phyloP scores from a whole-genome alignment of 2,329 filamentous ascomycete genomes.

The Neoscytalidium dimidiatum region DNA sequence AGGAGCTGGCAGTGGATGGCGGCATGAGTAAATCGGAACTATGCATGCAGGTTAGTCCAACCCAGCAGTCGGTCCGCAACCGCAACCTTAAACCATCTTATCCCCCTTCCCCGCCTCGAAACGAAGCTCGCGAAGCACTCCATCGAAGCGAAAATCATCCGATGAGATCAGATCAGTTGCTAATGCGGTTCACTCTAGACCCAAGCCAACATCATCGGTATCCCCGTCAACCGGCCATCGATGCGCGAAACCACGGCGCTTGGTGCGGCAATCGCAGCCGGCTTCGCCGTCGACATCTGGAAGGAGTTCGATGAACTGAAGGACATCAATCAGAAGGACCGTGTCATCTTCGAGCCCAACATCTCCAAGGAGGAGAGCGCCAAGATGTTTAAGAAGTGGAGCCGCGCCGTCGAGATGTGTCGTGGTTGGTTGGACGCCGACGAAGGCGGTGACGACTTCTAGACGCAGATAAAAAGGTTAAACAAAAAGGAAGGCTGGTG shows the following conservation, averaged over 20 bases:
- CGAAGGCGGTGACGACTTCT: conserved; percentile 25
- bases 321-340: conserved; percentile 69
- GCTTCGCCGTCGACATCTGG: conserved; percentile 82
- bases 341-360: conserved; percentile 69
- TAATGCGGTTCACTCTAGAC: conserved; percentile 51
- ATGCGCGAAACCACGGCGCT: conserved; percentile 92
- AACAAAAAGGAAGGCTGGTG: neutral
- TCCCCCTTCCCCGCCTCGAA: neutral
- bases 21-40: conserved; percentile 87
- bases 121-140: neutral
- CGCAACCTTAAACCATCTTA: conserved; percentile 15
- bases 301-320: conserved; percentile 71
- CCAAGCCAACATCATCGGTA: conserved; percentile 82
- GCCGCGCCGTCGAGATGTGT: conserved; percentile 77
- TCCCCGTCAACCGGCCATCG: conserved; percentile 77
- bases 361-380: conserved; percentile 60
- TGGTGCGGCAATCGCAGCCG: conserved; percentile 85
- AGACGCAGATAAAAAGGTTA: neutral
- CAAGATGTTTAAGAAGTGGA: conserved; percentile 70
- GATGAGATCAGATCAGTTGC: conserved; percentile 1
- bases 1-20: conserved; percentile 79
- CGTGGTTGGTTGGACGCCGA: conserved; percentile 66
- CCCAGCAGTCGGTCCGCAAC: conserved; percentile 5
- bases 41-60: conserved; percentile 68
- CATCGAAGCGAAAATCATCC: neutral